Conservation (phyloP, 306 rosid genomes). For the Pyrus betulifolia region DNA sequence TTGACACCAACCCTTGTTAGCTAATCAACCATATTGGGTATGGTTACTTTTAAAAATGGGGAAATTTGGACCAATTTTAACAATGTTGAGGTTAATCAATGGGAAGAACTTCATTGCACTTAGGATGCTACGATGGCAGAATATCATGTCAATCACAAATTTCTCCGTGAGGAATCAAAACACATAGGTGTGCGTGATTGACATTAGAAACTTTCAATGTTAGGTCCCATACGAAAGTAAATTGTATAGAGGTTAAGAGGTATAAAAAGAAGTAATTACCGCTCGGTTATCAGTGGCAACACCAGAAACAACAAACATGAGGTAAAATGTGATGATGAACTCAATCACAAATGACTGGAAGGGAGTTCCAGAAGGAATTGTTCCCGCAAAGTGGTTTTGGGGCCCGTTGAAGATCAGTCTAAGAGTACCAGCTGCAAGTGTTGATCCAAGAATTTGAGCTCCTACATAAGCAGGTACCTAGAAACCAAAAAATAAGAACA, state of each 20-base stretch:
- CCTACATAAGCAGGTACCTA: constrained; percentile 64
- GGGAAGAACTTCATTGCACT: too few relatives aligned
- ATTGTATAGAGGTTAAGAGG: background rate
- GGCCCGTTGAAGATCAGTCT: constrained; percentile 44
- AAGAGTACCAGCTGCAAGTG: constrained; percentile 70
- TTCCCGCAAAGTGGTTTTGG: constrained; percentile 51
- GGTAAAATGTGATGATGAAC: constrained; percentile 71
- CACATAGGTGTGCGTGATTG: too few relatives aligned
- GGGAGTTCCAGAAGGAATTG: constrained; percentile 39
- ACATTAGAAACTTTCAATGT: too few relatives aligned
- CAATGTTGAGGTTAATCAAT: background rate
- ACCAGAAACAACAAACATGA: constrained; percentile 73
- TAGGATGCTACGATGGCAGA: too few relatives aligned
- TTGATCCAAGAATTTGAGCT: constrained; percentile 64
- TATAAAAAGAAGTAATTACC: constrained; percentile 20
- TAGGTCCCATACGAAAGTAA: too few relatives aligned
- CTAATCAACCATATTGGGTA: background rate
- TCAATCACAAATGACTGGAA: constrained; percentile 68
- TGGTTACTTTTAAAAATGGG: background rate
- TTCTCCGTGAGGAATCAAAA: too few relatives aligned
- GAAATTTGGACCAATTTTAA: background rate
- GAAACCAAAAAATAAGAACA: background rate
- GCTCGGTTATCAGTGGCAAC: constrained; percentile 81
- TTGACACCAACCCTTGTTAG: background rate
- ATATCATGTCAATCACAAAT: too few relatives aligned